Evolutionary conservation across 2,329 filamentous ascomycete species (phyloP).

Genomic region (Epichloe typhina): DNA sequence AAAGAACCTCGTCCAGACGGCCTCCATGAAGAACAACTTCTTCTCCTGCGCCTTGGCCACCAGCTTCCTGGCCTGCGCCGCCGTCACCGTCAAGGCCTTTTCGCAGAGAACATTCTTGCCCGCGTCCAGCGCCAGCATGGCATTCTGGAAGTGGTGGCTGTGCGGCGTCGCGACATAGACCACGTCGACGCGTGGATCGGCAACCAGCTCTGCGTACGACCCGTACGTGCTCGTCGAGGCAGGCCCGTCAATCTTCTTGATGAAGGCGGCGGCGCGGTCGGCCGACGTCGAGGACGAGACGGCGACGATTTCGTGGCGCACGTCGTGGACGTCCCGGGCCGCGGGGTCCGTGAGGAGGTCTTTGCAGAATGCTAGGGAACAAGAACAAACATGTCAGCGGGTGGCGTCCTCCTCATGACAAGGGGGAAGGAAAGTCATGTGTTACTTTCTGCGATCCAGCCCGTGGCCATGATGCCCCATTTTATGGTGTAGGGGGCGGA

Average conservation of each 20-base stretch:
- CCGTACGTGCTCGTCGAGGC: constrained; percentile 59
- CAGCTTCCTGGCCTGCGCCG: constrained; percentile 59
- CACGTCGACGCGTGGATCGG: constrained; percentile 67
- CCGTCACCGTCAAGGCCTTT: constrained; percentile 80
- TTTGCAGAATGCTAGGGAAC: constrained; percentile 48
- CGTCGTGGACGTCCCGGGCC: constrained; percentile 54
- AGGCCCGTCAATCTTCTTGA: constrained; percentile 57
- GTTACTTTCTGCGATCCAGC: constrained; percentile 40
- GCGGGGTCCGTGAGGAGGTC: constrained; percentile 66
- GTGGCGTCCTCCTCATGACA: not conserved
- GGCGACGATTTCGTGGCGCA: constrained; percentile 65
- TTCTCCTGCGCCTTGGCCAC: constrained; percentile 60
- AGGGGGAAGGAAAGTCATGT: not conserved
- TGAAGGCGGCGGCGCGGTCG: constrained; percentile 57
- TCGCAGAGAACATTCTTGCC: constrained; percentile 86
- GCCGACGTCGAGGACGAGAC: constrained; percentile 67
- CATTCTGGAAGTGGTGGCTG: constrained; percentile 86
- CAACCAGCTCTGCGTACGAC: constrained; percentile 69
- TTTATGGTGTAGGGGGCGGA: constrained; percentile 32
- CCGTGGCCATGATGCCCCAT: constrained; percentile 51
- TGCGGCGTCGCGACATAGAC: constrained; percentile 85
- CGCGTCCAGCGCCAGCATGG: constrained; percentile 68
- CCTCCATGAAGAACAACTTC: constrained; percentile 69
- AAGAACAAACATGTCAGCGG: not conserved
- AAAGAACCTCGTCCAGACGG: constrained; percentile 84